These are phyloP conservation scores for Verticillium zaregamsianum DNA, from an alignment of 2,329 filamentous ascomycete genomes.

Conservation along the genomic window DNA sequence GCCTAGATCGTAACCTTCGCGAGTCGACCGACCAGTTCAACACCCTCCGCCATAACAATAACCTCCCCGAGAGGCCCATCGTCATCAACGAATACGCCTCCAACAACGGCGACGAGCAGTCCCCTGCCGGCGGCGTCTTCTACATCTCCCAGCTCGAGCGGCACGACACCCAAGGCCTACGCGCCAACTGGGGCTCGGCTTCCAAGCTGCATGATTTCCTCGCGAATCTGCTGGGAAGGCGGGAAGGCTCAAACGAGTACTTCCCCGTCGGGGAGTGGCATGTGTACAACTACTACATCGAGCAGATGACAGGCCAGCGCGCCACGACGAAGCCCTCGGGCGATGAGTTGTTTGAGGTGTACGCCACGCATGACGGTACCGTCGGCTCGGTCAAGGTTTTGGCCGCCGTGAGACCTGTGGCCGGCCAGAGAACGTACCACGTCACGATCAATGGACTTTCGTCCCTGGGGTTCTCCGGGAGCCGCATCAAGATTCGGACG, in stretches of 20 bases:
- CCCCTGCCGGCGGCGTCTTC: constrained; percentile 34
- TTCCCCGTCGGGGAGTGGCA: constrained; percentile 7
- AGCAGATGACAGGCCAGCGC: constrained; percentile 5
- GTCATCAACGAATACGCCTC: constrained; percentile 47
- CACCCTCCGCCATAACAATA: constrained; percentile 19
- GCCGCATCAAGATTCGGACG: not conserved
- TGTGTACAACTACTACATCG: constrained; percentile 9
- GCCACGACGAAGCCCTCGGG: constrained; percentile 1
- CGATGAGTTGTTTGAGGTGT: constrained; percentile 5
- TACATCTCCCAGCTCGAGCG: constrained; percentile 44
- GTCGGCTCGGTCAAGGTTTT: constrained; percentile 1
- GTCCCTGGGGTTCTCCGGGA: not conserved
- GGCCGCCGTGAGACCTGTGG: not conserved
- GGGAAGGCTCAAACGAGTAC: not conserved
- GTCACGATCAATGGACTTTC: not conserved
- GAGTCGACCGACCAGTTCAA: constrained; percentile 13
- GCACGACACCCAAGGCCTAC: constrained; percentile 33
- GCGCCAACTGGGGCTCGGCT: constrained; percentile 40
- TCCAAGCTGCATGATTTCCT: constrained; percentile 37
- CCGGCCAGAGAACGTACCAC: not conserved
- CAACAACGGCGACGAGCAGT: constrained; percentile 27
- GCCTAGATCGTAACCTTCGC: not conserved
- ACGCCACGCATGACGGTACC: not conserved
- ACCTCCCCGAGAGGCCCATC: constrained; percentile 27
- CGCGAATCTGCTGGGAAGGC: constrained; percentile 25